Evolutionary conservation across 306 rosid species (phyloP), one percentile per base, ranked within the genome.

Genomic region (Echinosophora koreensis): DNA sequence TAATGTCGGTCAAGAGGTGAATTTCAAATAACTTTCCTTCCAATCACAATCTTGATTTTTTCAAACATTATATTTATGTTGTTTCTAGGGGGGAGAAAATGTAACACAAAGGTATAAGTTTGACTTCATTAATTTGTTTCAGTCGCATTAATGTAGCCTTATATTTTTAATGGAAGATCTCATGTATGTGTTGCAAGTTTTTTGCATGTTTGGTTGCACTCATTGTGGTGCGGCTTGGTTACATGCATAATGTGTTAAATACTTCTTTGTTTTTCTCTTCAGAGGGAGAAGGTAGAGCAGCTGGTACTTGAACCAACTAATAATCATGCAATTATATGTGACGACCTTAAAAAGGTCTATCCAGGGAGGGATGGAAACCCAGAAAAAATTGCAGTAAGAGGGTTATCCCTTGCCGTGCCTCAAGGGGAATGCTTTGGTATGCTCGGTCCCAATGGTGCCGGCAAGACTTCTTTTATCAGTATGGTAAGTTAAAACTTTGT

Each of bases 361-460:
- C 92, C 90, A 10, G 89, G 92, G 75, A 86, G 79, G 80, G 98
- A 92, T 41, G 97, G 98, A 41, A 94, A 92, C 85, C 93, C 93
- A 41, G 89, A 81, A n/a, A 94, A 92, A 76, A 73, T 82, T 67
- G 98, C 98, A 2, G 98, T 94, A 63, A 90, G 64, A 85, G 98
- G 94, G 41, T 60, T 94, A 83, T 94, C 91, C 76, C 96, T 94
- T 84, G 91, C 91, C 69, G 81, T 94, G 87, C 88, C 95, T 83
- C 90, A 81, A 68, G 97, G 96, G 65, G 94, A 94, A 75, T 94
- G 98, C 86, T 90, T 94, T 63, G 98, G 98, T 80, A 92, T 92
- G 96, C 97, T 94, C 27, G 98, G 98, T 60, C 98, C 97, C 15
- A 94, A 94, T 52, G 98, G 98, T 47, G 98, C 98, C 3, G 98